phyloP scores from a whole-genome alignment of 306 rosid species.

The Fragaria ananassa region DNA sequence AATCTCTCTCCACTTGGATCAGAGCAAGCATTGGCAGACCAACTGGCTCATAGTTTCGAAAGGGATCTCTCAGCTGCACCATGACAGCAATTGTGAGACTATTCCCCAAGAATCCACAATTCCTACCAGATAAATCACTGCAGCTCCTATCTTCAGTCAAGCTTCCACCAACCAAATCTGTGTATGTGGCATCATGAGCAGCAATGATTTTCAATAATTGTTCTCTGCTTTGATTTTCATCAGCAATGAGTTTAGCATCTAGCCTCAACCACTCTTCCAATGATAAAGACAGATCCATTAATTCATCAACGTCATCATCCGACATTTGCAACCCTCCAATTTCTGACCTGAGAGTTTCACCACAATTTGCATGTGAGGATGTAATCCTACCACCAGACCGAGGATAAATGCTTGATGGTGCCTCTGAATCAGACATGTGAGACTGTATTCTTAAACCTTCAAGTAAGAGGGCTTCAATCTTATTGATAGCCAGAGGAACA shows the following conservation, averaged over 20 bases:
- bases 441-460: slow-evolving; percentile 79
- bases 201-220: slow-evolving; percentile 37
- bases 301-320: slow-evolving; percentile 26
- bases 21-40: slow-evolving; percentile 64
- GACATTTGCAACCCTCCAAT: slow-evolving; percentile 26
- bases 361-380: slow-evolving; percentile 12
- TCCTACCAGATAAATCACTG: slow-evolving; percentile 19
- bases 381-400: slow-evolving; percentile 12
- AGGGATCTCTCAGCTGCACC: slow-evolving; percentile 69
- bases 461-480: slow-evolving; percentile 52
- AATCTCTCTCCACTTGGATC: slow-evolving; percentile 55
- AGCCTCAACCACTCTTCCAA: slow-evolving; percentile 67
- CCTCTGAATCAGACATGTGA: slow-evolving; percentile 43
- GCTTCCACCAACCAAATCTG: slow-evolving; percentile 36
- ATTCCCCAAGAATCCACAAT: slow-evolving; percentile 52
- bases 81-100: slow-evolving; percentile 45
- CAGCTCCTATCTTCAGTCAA: slow-evolving; percentile 26
- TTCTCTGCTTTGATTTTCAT: slow-evolving; percentile 40
- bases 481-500: slow-evolving; percentile 40
- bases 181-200: slow-evolving; percentile 50
- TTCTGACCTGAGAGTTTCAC: slow-evolving; percentile 20
- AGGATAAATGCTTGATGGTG: slow-evolving; percentile 46
- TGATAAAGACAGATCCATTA: slow-evolving; percentile 52
- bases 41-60: slow-evolving; percentile 60
- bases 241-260: slow-evolving; percentile 55